Base-by-base conservation (phyloP, 31 red algal species). In the Odonthalia washingtoniensis region DNA sequence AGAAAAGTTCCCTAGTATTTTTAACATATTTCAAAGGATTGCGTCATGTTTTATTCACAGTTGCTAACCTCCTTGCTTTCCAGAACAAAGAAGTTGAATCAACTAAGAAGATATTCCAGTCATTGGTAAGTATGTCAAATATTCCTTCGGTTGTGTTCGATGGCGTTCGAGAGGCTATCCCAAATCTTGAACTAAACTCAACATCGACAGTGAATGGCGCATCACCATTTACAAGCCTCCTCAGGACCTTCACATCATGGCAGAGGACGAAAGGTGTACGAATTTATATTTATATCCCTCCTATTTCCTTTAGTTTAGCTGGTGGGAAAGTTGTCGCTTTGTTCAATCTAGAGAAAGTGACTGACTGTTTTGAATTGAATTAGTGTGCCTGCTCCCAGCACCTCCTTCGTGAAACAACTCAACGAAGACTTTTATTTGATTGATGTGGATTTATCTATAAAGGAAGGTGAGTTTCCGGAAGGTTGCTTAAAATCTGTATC, bases 261-360 rank as follows among this genome's bases (percentile, higher is more conserved):
- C 84, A 93, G 73, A 75, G 91, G 78, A 93, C 91, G 3, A 93
- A 93, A 78, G 91, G 91, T 24, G 91, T 93, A 5, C 84, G 91
- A 26, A 93, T 93, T 83, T 83, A 93, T 49, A 28, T 93, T 40
- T 87, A 77, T 6, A 88, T 88, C 24, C 77, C 77, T 24, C 91
- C 91, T 35, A 93, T 93, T 78, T 88, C 91, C 30, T 41, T 93
- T 35, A 93, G 78, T 82, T 72, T 93, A 28, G 91, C 70, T 30
- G 88, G 84, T 62, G 91, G 91, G 24, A 83, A 80, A 0, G 83
- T 88, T 83, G 84, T 93, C 17, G 91, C 91, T n/a, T n/a, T n/a
- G n/a, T n/a, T n/a, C n/a, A n/a, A n/a, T n/a, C n/a, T n/a, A n/a
- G n/a, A n/a, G n/a, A n/a, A 36, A 83, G 26, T 93, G 4, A 88